Evolutionary conservation across 306 rosid species (phyloP), one percentile per base, ranked within the genome.

Genomic region (Echinosophora koreensis): DNA sequence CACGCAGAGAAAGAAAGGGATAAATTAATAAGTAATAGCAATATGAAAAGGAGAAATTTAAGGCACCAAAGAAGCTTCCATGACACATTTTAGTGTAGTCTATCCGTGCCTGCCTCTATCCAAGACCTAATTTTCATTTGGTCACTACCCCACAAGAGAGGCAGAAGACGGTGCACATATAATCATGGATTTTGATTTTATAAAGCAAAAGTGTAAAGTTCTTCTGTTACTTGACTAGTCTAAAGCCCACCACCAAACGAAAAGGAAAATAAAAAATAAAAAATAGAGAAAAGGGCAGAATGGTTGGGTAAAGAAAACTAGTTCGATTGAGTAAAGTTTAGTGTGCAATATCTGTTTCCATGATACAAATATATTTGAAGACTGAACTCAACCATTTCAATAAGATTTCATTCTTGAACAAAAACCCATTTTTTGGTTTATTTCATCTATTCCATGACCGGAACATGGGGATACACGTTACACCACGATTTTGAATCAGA

Each of bases 161-260:
- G 39, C 8, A 22, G 35, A 63, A 71, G 66, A 54, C 39, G 51
- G 73, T 34, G 62, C 52, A n/a, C 5, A 39, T 62, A 5, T 5
- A 61, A 79, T 34, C 49, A 70, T 69, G 77, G 49, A 60, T 41
- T 54, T 68, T 77, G 61, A 59, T 73, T 77, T 77, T 59, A 72
- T 70, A 58, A 83, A 78, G 86, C 42, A 64, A 86, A 83, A 77
- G 67, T 57, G 41, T 27, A 57, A 18, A 41, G 84, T 55, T 34
- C 8, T 55, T 34, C 8, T 3, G 34, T 55, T 46, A 62, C 81
- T 42, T 60, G 77, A 69, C 75, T 50, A 44, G 70, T 51, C 75
- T 59, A 70, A 35, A 44, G 13, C 51, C 42, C 42, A 5, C 18
- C 41, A 17, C 18, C n/a, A 5, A 38, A 5, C 7, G 22, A 22